Evolutionary conservation across 495 filamentous ascomycete genomes (phyloP), one percentile per base, ranked within the genome.

Genomic region (Penicillium lagena): DNA sequence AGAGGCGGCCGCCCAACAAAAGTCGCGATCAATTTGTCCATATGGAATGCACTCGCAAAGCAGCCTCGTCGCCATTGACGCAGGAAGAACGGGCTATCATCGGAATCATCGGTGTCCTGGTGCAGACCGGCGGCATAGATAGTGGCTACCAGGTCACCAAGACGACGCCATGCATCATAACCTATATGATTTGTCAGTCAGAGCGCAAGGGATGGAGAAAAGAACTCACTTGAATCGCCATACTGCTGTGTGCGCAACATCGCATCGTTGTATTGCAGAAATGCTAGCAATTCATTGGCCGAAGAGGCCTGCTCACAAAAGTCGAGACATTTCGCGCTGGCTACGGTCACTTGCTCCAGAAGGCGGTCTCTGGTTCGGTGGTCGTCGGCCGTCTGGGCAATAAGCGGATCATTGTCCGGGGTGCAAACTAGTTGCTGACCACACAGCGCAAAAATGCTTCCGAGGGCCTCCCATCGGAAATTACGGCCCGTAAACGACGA

Each of bases 401-500:
- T 40, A 12, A 63, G 51, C 14, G 59, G 58, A 40, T 76, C 66
- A 28, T 54, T 60, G 11, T 68, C 59, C 29, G 63, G 57, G 0
- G 72, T 63, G 11, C 60, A 63, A 50, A 63, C 51, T 15, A 68
- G 45, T 17, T 70, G 56, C 34, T 71, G 50, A 6, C 70, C 76
- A 42, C 71, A 73, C 33, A 71, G 59, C 7, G 68, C 54, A n/a
- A 79, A 71, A 0, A 83, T 57, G 30, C 75, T 56, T 0, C 73
- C 81, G 4, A 82, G 51, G 3, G 75, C 58, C 56, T 85, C 81
- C 80, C 80, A 86, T 9, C 80, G 74, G 22, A 79, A 56, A 36
- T 73, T 70, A 10, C 55, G 51, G 0, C 77, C 80, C 0, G 71
- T 76, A 30, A 77, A 79, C 4, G 54, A 66, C 11, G 35, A 60